phyloP scores from a whole-genome alignment of 2,329 filamentous ascomycete species.

The Penicillium janthinellum region DNA sequence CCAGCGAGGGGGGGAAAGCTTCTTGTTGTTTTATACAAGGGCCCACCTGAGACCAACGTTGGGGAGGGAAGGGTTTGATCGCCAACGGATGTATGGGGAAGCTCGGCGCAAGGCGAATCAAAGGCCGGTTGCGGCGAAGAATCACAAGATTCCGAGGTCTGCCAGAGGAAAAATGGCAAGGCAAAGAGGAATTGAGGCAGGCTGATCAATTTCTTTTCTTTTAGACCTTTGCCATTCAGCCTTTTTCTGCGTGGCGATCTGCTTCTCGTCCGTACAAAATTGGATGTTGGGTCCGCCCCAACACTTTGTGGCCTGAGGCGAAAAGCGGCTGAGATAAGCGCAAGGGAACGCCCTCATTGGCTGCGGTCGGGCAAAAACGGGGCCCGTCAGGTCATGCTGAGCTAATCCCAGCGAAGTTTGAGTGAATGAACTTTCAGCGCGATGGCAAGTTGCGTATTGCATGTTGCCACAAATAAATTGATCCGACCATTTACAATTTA shows the following conservation, averaged over 20 bases:
- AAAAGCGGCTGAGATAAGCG: background rate
- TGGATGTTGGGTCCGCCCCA: conserved; percentile 36
- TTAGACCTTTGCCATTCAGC: conserved; percentile 7
- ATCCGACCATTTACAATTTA: background rate
- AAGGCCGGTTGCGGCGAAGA: conserved; percentile 9
- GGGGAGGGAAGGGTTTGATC: conserved; percentile 26
- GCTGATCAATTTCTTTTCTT: conserved; percentile 12
- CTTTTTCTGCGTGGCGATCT: conserved; percentile 19
- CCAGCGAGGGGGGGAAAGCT: conserved; percentile 12
- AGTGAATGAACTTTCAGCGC: background rate
- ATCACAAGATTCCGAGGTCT: conserved; percentile 37
- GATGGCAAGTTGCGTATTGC: background rate
- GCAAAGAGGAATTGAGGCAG: background rate
- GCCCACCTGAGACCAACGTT: conserved; percentile 31
- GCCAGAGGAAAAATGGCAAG: conserved; percentile 1
- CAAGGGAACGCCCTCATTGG: background rate
- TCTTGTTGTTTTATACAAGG: conserved; percentile 26
- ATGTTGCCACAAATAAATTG: background rate
- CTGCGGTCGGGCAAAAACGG: background rate
- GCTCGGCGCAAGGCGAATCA: conserved; percentile 20
- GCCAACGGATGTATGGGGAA: conserved; percentile 27
- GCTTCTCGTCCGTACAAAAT: conserved; percentile 16
- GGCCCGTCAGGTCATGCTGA: background rate
- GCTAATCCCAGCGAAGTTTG: background rate
- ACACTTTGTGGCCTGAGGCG: conserved; percentile 32